A percentile compares a stretch with the other conserved stretches of the same genome.
These are phyloP conservation scores for Nidula microcarpa DNA, from an alignment of 768 basidiomycete species.

Conservation along the genomic window DNA sequence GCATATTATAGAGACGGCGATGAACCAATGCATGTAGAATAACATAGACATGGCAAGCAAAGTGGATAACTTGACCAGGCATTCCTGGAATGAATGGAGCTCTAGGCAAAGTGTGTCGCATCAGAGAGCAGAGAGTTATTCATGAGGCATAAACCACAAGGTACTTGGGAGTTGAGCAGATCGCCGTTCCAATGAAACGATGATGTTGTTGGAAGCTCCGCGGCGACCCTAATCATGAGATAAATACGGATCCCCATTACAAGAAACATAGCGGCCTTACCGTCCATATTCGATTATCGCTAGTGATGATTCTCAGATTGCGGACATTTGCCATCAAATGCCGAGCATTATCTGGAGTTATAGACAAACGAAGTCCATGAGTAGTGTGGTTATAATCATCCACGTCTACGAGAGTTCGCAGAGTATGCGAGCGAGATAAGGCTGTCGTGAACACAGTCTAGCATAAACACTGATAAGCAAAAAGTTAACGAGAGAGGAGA, in stretches of 20 bases:
- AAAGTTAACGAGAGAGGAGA: too few relatives aligned
- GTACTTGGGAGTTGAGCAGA: slow-evolving; percentile 16
- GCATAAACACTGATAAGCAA: too few relatives aligned
- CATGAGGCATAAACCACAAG: slow-evolving; percentile 37
- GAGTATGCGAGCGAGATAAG: slow-evolving; percentile 22
- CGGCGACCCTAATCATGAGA: slow-evolving; percentile 19
- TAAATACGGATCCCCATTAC: background rate
- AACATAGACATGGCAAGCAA: too few relatives aligned
- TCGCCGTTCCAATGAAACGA: slow-evolving; percentile 27
- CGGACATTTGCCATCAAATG: slow-evolving; percentile 37
- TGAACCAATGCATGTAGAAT: too few relatives aligned
- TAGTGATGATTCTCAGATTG: slow-evolving; percentile 42
- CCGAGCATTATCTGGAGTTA: slow-evolving; percentile 32
- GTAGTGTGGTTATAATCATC: slow-evolving; percentile 30
- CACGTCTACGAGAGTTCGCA: slow-evolving; percentile 44
- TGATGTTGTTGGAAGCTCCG: slow-evolving; percentile 10
- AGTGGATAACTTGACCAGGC: too few relatives aligned
- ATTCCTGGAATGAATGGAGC: too few relatives aligned
- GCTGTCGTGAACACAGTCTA: slow-evolving; percentile 25
- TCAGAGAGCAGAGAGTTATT: slow-evolving; percentile 8
- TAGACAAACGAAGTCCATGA: slow-evolving; percentile 33
- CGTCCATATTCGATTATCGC: slow-evolving; percentile 50
- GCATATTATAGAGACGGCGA: too few relatives aligned
- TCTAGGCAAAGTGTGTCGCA: too few relatives aligned
- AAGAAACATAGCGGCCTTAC: slow-evolving; percentile 28